Evolutionary conservation across 371 early-diverging fungal genomes (phyloP), one percentile per base, ranked within the genome.

Genomic region (Rhizopus stolonifer): DNA sequence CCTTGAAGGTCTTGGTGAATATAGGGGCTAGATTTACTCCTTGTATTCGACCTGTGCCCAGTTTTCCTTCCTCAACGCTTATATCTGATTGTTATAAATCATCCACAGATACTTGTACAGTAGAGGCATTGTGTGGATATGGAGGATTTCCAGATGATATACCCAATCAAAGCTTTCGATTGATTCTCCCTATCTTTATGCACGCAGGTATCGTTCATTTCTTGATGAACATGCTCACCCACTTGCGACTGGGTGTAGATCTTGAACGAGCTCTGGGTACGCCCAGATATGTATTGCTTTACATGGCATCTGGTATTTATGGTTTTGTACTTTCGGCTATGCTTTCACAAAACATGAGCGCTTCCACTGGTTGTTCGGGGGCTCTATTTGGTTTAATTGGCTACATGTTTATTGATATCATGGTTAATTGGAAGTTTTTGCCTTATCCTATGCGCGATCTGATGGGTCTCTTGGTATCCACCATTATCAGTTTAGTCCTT

Each of bases 141-240:
- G 73, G 67, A 56, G 65, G 80, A 42, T 67, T 83, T 61, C 40
- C 55, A 18, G 13, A 49, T 10, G 64, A 53, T 22, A 51, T 72
- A 51, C 81, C 87, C 1, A 63, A 90, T 60, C 93, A 93, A 58
- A 85, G 87, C 77, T 93, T 76, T 64, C 77, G 94, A 15, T 88
- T 93, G 50, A 68, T 93, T 32, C 54, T 80, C 4, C 88, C 96
- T n/a, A 86, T 93, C 26, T 89, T 91, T 56, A 69, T 95, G 61
- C 96, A 95, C 68, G 93, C 84, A 22, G 94, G 93, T 23, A 58
- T 92, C 4, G 51, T 93, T 3, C 96, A 95, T 67, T 70, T 88
- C 38, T 17, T 86, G 2, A 70, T 92, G 55, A 95, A 95, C 61
- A 61, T 92, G 69, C 26, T 79, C 15, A 82, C 87, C 42, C 93